Conservation (phyloP, 768 basidiomycete genomes). For the Chalciporus pseudorubinellus region DNA sequence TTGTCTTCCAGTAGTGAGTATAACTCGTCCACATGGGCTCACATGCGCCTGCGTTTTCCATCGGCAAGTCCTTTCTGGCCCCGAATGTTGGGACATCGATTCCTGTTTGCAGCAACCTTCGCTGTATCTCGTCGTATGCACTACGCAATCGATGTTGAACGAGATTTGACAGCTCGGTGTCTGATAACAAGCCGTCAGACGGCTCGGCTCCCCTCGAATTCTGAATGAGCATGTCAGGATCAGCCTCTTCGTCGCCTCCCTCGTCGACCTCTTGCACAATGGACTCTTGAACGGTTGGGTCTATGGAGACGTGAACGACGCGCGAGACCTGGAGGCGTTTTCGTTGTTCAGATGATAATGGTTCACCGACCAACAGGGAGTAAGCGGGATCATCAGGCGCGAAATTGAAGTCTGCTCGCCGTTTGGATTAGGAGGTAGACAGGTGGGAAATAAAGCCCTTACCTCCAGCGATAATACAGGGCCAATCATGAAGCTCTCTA, state of each 20-base stretch:
- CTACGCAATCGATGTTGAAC: slow-evolving; percentile 48
- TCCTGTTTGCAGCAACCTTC: slow-evolving; percentile 12
- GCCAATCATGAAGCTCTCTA: slow-evolving; percentile 54
- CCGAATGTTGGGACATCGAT: slow-evolving; percentile 47
- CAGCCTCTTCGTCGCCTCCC: slow-evolving; percentile 41
- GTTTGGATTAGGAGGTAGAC: background rate
- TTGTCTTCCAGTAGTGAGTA: slow-evolving; percentile 82
- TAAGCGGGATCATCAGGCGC: slow-evolving; percentile 81
- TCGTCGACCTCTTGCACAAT: slow-evolving; percentile 26
- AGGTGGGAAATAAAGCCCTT: slow-evolving; percentile 1
- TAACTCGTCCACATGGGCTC: slow-evolving; percentile 90
- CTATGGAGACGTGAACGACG: slow-evolving; percentile 70
- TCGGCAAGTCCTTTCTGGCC: slow-evolving; percentile 39
- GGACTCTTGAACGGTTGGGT: slow-evolving; percentile 47
- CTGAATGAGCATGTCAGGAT: slow-evolving; percentile 72
- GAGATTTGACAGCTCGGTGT: slow-evolving; percentile 52
- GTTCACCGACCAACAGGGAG: slow-evolving; percentile 64
- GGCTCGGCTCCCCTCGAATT: slow-evolving; percentile 61
- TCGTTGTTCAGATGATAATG: slow-evolving; percentile 54
- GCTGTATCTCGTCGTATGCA: slow-evolving; percentile 61
- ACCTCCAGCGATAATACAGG: slow-evolving; percentile 86
- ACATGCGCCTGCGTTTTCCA: slow-evolving; percentile 48
- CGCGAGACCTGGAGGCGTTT: slow-evolving; percentile 56
- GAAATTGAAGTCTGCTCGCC: slow-evolving; percentile 80
- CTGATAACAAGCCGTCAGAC: slow-evolving; percentile 68